These are phyloP conservation scores for Hibiscus mutabilis DNA, from an alignment of 345 rosid genomes.

Conservation along the genomic window DNA sequence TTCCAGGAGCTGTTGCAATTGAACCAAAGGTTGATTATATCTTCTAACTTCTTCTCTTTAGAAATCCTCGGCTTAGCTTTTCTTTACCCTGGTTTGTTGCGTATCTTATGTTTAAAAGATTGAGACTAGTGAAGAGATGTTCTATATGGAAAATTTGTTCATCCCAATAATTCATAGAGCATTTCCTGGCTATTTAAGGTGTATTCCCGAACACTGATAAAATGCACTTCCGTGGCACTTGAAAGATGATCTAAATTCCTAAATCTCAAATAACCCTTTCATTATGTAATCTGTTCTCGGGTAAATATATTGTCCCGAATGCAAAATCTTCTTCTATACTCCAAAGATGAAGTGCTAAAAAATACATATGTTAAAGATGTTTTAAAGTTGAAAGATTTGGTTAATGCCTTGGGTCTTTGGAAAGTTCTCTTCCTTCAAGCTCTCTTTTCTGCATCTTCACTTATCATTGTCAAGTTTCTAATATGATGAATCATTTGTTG, in stretches of 20 bases:
- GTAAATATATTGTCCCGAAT: background rate
- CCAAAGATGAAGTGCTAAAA: background rate
- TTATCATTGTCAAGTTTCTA: constrained; percentile 4
- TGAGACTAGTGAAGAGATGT: too few relatives aligned
- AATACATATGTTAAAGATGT: background rate
- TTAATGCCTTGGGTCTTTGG: background rate
- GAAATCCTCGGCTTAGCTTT: background rate
- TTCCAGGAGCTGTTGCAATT: constrained; percentile 46
- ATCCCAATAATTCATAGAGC: background rate
- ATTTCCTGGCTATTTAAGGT: background rate
- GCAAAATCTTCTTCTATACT: background rate
- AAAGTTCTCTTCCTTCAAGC: background rate
- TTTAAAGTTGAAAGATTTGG: background rate
- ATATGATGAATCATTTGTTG: constrained; percentile 15
- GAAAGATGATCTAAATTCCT: background rate
- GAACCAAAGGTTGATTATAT: constrained; percentile 46
- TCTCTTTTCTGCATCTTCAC: background rate
- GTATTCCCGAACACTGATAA: background rate
- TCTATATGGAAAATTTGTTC: background rate
- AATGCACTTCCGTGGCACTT: background rate
- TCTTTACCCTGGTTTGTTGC: background rate
- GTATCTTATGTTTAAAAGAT: too few relatives aligned
- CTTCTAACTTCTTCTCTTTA: background rate
- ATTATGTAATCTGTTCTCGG: background rate
- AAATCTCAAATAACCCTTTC: too few relatives aligned